phyloP scores from a whole-genome alignment of 495 filamentous ascomycete species.

The Mytilinidion resinicola region DNA sequence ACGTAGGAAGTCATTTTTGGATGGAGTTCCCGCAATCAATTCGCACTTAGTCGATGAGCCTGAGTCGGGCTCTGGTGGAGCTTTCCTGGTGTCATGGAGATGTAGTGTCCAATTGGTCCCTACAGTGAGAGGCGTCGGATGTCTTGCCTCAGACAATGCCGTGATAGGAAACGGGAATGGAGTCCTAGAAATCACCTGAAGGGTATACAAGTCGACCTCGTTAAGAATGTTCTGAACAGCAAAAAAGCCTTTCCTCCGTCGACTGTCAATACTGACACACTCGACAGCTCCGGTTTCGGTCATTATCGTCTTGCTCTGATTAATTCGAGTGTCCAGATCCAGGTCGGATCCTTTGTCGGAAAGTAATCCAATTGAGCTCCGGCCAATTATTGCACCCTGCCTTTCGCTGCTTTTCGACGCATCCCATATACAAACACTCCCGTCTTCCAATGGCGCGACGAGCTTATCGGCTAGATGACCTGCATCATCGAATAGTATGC shows the following conservation, averaged over 20 bases:
- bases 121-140: conserved; percentile 71
- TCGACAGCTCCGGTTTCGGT: conserved; percentile 70
- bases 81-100: conserved; percentile 67
- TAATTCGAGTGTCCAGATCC: conserved; percentile 36
- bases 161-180: conserved; percentile 79
- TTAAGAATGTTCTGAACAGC: conserved; percentile 70
- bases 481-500: conserved; percentile 50
- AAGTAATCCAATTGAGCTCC: conserved; percentile 60
- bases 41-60: conserved; percentile 37
- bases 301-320: conserved; percentile 40
- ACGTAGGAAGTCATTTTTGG: conserved; percentile 26
- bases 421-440: conserved; percentile 81
- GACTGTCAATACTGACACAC: conserved; percentile 73
- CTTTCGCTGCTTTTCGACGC: conserved; percentile 51
- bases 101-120: conserved; percentile 79
- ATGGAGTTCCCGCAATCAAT: conserved; percentile 27
- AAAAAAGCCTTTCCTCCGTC: conserved; percentile 65
- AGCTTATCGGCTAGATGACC: conserved; percentile 50
- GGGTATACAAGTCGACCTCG: conserved; percentile 75
- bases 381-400: conserved; percentile 59
- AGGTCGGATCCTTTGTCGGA: conserved; percentile 28
- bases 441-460: conserved; percentile 76
- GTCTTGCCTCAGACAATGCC: conserved; percentile 68
- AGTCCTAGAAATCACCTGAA: conserved; percentile 63
- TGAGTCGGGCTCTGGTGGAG: conserved; percentile 41